Base-by-base conservation (phyloP, 805 yeast species). In the Candida odintsovae region DNA sequence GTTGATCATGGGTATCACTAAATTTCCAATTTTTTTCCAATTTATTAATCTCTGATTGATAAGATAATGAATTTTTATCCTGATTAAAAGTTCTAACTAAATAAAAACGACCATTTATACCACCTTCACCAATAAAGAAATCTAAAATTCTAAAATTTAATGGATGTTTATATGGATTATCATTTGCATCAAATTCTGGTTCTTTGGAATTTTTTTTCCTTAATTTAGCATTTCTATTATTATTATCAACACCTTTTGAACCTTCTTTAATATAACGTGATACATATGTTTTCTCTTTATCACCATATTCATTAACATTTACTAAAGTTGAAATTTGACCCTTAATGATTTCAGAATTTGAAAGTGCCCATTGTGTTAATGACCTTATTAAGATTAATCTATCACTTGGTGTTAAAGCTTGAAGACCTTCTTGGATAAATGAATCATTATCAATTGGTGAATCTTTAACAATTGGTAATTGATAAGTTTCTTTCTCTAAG, bases 81-180 rank as follows among this genome's bases (percentile, higher is more conserved):
- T 43, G 38, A 38, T 50, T 53, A 12, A 55, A 56, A 6, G 58
- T 48, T 36, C 62, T 50, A 33, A 57, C 53, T 13, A 59, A 42
- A 31, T 37, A 57, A 44, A 54, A 59, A 18, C 62, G 50, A 8
- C 64, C 64, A 45, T 47, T 52, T 5, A 49, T 28, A 7, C 61
- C 61, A 23, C 53, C 55, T 42, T 57, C 62, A 39, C 64, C 64
- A 6, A 59, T 58, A 31, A 49, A 60, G 37, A 60, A 59, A 38
- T 57, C 61, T 18, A 60, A 6, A 9, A 59, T 28, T 46, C 64
- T 53, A 28, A 59, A 44, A 8, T 52, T 51, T 38, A 55, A 41
- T 37, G 50, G 53, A 47, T 54, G 49, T 10, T 50, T 46, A 21
- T 50, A 23, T 16, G 62, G 61, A 28, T 52, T 50, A 1, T 48